These are phyloP conservation scores for Diacronema lutheri DNA, from an alignment of 78 protist genomes.

Conservation along the genomic window DNA sequence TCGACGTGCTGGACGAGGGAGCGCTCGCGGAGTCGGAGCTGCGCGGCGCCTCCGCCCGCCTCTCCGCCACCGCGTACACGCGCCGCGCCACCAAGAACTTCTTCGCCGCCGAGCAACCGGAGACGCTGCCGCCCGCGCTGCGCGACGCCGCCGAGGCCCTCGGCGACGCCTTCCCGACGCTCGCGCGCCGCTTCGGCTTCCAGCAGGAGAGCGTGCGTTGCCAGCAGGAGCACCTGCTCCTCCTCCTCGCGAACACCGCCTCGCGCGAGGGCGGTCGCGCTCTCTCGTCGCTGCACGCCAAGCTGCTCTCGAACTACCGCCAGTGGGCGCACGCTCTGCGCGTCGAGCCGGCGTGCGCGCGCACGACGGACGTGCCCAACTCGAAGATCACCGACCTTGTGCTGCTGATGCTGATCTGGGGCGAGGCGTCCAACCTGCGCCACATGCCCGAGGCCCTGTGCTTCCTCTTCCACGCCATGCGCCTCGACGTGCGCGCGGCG, in stretches of 20 bases:
- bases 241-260: neutral
- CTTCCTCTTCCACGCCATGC: constrained; percentile 3
- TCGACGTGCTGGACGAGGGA: too few relatives aligned
- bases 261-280: neutral
- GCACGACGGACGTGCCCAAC: neutral
- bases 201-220: neutral
- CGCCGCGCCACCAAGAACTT: neutral
- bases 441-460: constrained; percentile 16
- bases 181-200: neutral
- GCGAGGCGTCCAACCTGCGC: constrained; percentile 19
- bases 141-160: neutral
- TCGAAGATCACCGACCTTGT: neutral
- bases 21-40: too few relatives aligned
- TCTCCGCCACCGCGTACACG: too few relatives aligned
- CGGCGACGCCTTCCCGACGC: neutral
- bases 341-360: neutral
- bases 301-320: neutral
- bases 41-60: too few relatives aligned
- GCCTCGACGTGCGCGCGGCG: neutral
- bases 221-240: neutral
- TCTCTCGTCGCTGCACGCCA: neutral
- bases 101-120: neutral
- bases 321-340: neutral
- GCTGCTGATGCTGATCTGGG: neutral
- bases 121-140: neutral